Base-by-base conservation (phyloP, 2,329 filamentous ascomycete genomes). In the Trichoderma sp. region DNA sequence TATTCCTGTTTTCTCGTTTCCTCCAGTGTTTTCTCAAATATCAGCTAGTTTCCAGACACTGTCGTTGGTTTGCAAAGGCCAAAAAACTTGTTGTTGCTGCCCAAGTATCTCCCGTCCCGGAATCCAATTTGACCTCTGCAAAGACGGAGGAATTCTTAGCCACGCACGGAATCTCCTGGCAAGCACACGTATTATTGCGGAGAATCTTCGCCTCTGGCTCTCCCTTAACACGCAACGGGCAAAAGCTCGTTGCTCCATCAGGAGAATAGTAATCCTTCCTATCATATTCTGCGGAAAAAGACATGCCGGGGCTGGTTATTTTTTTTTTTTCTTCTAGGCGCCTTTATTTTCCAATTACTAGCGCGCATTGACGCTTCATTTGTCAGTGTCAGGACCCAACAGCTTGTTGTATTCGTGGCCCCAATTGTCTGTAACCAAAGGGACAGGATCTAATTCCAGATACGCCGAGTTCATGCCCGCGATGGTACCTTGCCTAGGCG, bases 251-350 rank as follows among this genome's bases (percentile, higher is more conserved):
- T 41, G 64, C 67, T 71, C 67, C 67, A 33, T 45, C 33, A 72
- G 69, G 69, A 72, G 59, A 72, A 72, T 72, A 33, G 59, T 35
- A 64, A 63, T 63, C 69, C 69, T 63, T 72, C 69, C 69, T 64
- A 72, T 72, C 69, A 35, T 21, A 38, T 33, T 41, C 14, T 29
- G 38, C 27, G 68, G 56, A 50, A 71, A 71, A 71, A 71, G 27
- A 29, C 24, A 50, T 18, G 68, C 56, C 68, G 59, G 27, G 35
- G 24, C 24, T 27, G 45, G 31, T 24, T 12, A 8, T 14, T 14
- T 56, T 14, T 56, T 53, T 53, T 24, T 53, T 53, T 4, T 50
- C 9, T 27, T 27, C 45, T n/a, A 38, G 66, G 50, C 53, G 27
- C 8, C 33, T 59, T 11, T 11, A 6, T 41, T 60, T 59, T 38